Percentiles rank a stretch among this genome's conserved stretches.
phyloP scores from a whole-genome alignment of 371 early-diverging fungal species.

The Encephalitozoon romaleae region DNA sequence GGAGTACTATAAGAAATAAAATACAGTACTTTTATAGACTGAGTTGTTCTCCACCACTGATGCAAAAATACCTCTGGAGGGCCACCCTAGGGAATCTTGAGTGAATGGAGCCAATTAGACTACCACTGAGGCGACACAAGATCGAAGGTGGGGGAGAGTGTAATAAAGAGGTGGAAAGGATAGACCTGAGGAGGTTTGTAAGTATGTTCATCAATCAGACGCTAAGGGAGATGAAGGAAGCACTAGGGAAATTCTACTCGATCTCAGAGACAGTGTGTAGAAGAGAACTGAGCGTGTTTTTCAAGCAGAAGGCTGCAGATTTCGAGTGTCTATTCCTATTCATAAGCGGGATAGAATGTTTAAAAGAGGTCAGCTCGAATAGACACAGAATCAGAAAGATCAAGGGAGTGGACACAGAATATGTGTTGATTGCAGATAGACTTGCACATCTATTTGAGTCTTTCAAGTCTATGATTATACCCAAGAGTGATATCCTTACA shows the following conservation, averaged over 20 bases:
- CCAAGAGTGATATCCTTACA: conserved; percentile 10
- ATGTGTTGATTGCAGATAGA: conserved; percentile 13
- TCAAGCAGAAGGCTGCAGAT: conserved; percentile 23
- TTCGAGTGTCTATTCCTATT: conserved; percentile 15
- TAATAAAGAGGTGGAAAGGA: neutral
- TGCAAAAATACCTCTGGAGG: neutral
- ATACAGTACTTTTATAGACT: neutral
- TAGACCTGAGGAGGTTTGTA: conserved; percentile 13
- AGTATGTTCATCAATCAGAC: conserved; percentile 6
- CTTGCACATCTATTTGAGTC: conserved; percentile 29
- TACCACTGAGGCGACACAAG: conserved; percentile 1
- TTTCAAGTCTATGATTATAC: conserved; percentile 15
- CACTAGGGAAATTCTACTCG: neutral
- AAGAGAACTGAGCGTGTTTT: conserved; percentile 13
- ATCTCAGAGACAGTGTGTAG: conserved; percentile 18
- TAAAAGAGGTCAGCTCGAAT: neutral
- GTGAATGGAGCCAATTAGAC: neutral
- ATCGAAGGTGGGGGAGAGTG: neutral
- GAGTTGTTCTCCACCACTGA: neutral
- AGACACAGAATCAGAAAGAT: conserved; percentile 1
- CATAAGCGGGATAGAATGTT: neutral
- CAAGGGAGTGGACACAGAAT: neutral
- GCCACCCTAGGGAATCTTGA: conserved; percentile 1
- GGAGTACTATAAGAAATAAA: conserved; percentile 64
- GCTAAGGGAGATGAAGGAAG: conserved; percentile 13